Conservation (phyloP, 345 rosid genomes). For the Gossypium longicalyx region DNA sequence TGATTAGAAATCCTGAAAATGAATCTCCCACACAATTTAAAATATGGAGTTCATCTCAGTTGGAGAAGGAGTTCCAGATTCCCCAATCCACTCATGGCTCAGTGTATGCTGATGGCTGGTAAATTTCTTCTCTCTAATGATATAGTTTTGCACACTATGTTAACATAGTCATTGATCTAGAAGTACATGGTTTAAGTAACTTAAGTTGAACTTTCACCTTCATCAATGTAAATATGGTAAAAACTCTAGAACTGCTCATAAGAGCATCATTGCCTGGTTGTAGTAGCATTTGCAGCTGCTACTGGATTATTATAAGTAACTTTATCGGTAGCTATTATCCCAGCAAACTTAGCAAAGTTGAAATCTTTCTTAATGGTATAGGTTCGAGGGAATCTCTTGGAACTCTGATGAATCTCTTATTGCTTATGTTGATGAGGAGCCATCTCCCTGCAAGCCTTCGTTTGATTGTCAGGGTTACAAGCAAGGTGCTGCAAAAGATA, state of each 20-base stretch:
- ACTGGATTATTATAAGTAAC: slow-evolving; percentile 1
- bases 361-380: slow-evolving; percentile 24
- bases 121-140: slow-evolving; percentile 15
- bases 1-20: slow-evolving; percentile 65
- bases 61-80: slow-evolving; percentile 77
- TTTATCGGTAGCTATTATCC: not conserved
- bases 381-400: slow-evolving; percentile 98
- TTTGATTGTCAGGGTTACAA: slow-evolving; percentile 55
- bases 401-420: slow-evolving; percentile 66
- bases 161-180: not conserved
- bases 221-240: not conserved
- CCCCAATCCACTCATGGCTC: slow-evolving; percentile 81
- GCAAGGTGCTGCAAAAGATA: not conserved
- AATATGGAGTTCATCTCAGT: slow-evolving; percentile 68
- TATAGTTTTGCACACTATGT: not conserved
- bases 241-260: not conserved
- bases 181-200: not conserved
- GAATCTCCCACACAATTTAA: slow-evolving; percentile 80
- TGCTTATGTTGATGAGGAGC: slow-evolving; percentile 84
- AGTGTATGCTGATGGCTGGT: slow-evolving; percentile 87
- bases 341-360: slow-evolving; percentile 7
- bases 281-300: not conserved
- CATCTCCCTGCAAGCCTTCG: slow-evolving; percentile 55
- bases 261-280: not conserved
- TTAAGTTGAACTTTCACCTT: not conserved